Evolutionary conservation across 202 grass and related monocot species (phyloP).

Genomic region (Schoenoplectus tabernaemontani): DNA sequence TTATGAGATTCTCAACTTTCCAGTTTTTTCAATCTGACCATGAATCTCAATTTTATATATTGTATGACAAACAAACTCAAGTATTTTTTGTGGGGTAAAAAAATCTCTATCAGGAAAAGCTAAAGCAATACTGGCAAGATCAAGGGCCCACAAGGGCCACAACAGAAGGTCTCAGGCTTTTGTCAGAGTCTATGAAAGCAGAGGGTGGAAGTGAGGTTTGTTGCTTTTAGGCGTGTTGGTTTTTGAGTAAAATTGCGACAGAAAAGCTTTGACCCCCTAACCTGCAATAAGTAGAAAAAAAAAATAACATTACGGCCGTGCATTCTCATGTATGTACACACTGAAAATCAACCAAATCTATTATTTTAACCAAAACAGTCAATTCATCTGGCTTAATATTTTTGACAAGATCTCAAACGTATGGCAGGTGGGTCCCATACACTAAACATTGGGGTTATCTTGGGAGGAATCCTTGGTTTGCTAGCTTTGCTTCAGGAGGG

Average conservation of each 20-base stretch:
- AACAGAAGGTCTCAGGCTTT: slow-evolving; percentile 53
- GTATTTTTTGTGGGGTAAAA: not conserved
- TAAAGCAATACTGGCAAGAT: slow-evolving; percentile 76
- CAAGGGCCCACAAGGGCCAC: slow-evolving; percentile 76
- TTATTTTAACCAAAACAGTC: not conserved
- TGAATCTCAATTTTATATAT: not conserved
- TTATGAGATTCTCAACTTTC: not conserved
- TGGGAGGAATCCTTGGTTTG: slow-evolving; percentile 51
- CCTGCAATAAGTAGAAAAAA: too few relatives aligned
- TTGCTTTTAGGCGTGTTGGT: too few relatives aligned
- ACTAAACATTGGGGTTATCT: slow-evolving; percentile 47
- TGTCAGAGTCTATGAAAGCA: slow-evolving; percentile 63
- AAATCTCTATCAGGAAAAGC: slow-evolving; percentile 57
- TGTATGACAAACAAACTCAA: not conserved
- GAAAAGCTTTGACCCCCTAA: too few relatives aligned
- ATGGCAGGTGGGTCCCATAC: slow-evolving; percentile 36
- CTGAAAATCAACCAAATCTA: not conserved
- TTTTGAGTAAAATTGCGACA: too few relatives aligned
- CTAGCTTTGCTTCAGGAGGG: slow-evolving; percentile 43
- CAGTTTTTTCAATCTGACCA: not conserved
- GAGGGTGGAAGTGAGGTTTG: slow-evolving; percentile 71
- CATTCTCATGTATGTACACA: too few relatives aligned
- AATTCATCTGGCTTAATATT: not conserved
- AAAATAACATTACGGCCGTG: not conserved
- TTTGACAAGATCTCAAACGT: not conserved